A percentile compares a stretch with the other conserved stretches of the same genome.
phyloP scores from a whole-genome alignment of 371 early-diverging fungal species.

The Mucor irregularis region DNA sequence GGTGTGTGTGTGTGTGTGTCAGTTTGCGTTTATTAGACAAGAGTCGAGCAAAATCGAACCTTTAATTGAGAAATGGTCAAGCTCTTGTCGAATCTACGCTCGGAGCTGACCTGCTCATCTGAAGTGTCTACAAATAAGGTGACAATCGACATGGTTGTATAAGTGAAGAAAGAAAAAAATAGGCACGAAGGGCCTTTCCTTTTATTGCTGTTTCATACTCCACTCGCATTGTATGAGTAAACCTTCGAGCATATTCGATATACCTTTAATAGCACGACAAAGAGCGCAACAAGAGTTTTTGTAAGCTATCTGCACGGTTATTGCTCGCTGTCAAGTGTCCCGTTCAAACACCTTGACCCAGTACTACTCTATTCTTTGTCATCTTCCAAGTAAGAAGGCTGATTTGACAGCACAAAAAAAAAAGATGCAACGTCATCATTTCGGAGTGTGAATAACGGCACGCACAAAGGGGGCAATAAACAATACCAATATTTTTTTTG shows the following conservation, averaged over 20 bases:
- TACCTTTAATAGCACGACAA: too few species aligned
- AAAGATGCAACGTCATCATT: background rate
- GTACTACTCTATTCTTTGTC: too few species aligned
- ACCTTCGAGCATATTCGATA: too few species aligned
- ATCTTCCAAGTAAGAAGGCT: too few species aligned
- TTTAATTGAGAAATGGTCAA: constrained; percentile 72
- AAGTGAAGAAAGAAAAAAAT: background rate
- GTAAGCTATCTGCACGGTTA: too few species aligned
- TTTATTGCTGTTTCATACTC: background rate
- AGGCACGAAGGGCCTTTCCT: background rate
- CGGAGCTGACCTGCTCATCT: constrained; percentile 65
- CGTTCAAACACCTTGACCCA: too few species aligned
- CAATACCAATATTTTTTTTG: background rate
- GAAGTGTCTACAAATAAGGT: constrained; percentile 70
- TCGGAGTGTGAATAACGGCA: background rate
- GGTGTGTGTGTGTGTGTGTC: too few species aligned
- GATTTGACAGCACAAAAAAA: background rate
- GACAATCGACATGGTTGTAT: constrained; percentile 59
- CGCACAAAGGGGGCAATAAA: background rate
- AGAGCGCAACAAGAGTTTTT: too few species aligned
- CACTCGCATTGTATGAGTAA: too few species aligned
- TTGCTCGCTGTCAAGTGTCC: too few species aligned
- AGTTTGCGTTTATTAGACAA: background rate
- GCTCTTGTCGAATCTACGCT: constrained; percentile 81
- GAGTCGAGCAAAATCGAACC: constrained; percentile 37